These are phyloP conservation scores for Aechmea fasciata DNA, from an alignment of 176 grass and related monocot species.

Conservation along the genomic window DNA sequence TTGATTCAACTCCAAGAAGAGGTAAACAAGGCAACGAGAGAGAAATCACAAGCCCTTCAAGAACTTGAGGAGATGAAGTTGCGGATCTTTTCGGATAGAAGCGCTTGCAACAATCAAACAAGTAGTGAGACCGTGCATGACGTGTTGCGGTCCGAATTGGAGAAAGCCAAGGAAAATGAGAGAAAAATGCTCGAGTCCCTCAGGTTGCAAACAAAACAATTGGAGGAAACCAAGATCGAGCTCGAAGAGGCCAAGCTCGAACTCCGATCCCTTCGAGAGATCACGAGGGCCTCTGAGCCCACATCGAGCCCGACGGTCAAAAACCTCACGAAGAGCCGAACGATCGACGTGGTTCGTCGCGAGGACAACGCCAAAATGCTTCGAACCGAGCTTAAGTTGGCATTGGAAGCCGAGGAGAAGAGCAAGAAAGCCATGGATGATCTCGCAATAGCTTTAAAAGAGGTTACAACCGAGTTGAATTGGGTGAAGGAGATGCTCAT, in stretches of 20 bases:
- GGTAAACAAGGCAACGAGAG: constrained; percentile 42
- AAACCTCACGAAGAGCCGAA: constrained; percentile 18
- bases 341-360: not conserved
- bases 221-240: constrained; percentile 80
- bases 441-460: constrained; percentile 64
- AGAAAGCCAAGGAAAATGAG: constrained; percentile 50
- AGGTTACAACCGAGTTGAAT: constrained; percentile 57
- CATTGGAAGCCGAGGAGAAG: constrained; percentile 62
- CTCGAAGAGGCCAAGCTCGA: constrained; percentile 67
- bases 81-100: constrained; percentile 32
- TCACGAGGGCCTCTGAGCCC: constrained; percentile 17
- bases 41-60: constrained; percentile 42
- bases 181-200: constrained; percentile 74
- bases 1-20: constrained; percentile 53
- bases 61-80: constrained; percentile 58
- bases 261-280: constrained; percentile 22
- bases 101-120: not conserved
- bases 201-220: constrained; percentile 64
- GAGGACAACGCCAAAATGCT: constrained; percentile 2
- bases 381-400: constrained; percentile 30
- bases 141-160: constrained; percentile 40
- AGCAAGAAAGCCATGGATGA: constrained; percentile 80
- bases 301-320: not conserved
- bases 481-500: constrained; percentile 31
- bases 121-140: constrained; percentile 29